Evolutionary conservation across 2,329 filamentous ascomycete species (phyloP).

Genomic region (Diplodia scrobiculata): DNA sequence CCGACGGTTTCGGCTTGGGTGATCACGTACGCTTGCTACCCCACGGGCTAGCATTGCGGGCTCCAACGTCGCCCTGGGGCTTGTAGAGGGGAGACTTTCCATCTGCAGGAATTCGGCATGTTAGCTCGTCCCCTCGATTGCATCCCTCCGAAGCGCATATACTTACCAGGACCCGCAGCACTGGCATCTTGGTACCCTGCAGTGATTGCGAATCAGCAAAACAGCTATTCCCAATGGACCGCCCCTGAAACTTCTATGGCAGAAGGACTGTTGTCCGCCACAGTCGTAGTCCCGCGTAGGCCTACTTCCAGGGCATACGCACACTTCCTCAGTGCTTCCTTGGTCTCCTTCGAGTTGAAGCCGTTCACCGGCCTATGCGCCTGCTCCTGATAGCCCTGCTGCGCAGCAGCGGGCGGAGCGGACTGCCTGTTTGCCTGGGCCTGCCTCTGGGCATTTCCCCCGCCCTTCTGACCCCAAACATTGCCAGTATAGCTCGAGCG

Average conservation of each 20-base stretch:
- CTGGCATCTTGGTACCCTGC: slow-evolving; percentile 31
- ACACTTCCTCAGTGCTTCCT: slow-evolving; percentile 48
- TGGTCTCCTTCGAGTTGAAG: slow-evolving; percentile 51
- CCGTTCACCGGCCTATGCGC: slow-evolving; percentile 44
- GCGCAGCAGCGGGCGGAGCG: slow-evolving; percentile 30
- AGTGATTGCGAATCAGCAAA: neutral
- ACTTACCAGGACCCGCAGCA: slow-evolving; percentile 17
- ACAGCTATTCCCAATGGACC: neutral
- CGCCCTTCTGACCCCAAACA: slow-evolving; percentile 43
- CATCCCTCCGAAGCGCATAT: neutral
- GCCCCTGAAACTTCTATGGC: slow-evolving; percentile 32
- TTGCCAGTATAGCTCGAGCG: slow-evolving; percentile 40
- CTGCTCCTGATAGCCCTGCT: slow-evolving; percentile 32
- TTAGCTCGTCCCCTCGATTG: slow-evolving; percentile 34
- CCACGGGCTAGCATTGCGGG: slow-evolving; percentile 46
- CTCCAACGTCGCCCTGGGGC: slow-evolving; percentile 44
- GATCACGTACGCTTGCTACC: slow-evolving; percentile 43
- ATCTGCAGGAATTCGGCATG: neutral
- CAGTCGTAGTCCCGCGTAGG: slow-evolving; percentile 33
- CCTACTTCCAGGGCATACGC: slow-evolving; percentile 30
- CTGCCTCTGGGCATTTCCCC: slow-evolving; percentile 34
- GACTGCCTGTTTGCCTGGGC: slow-evolving; percentile 31
- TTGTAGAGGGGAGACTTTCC: slow-evolving; percentile 40
- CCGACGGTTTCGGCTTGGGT: neutral
- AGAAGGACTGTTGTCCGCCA: neutral